Evolutionary conservation across 2,329 filamentous ascomycete species (phyloP).

Genomic region (Shiraia sp.): DNA sequence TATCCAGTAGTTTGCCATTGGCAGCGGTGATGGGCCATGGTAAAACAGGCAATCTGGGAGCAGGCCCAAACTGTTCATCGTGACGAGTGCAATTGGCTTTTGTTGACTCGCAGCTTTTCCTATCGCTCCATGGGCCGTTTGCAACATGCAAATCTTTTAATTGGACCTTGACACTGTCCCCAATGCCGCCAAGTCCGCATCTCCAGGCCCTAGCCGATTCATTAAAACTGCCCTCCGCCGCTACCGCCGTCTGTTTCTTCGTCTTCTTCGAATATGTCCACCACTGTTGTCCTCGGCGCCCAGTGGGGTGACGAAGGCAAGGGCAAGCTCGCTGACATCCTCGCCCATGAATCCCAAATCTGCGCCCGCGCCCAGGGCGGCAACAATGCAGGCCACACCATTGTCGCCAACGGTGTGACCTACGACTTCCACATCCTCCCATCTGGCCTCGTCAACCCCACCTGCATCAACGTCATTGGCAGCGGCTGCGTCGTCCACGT

Average conservation of each 20-base stretch:
- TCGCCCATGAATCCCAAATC: slow-evolving; percentile 56
- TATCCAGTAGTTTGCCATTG: too few species aligned
- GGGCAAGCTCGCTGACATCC: slow-evolving; percentile 64
- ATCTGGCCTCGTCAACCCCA: slow-evolving; percentile 72
- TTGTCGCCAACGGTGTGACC: slow-evolving; percentile 52
- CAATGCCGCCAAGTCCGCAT: slow-evolving; percentile 18
- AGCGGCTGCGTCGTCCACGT: slow-evolving; percentile 69
- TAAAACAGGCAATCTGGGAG: too few species aligned
- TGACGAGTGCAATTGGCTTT: slow-evolving; percentile 5
- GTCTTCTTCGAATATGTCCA: slow-evolving; percentile 45
- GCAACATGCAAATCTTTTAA: slow-evolving; percentile 29
- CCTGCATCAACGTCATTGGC: slow-evolving; percentile 72
- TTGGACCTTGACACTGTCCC: slow-evolving; percentile 15
- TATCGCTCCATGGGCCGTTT: slow-evolving; percentile 3
- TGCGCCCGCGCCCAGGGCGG: slow-evolving; percentile 64
- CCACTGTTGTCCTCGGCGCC: slow-evolving; percentile 62
- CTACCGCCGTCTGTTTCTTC: slow-evolving; percentile 11
- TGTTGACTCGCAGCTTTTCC: slow-evolving; percentile 1
- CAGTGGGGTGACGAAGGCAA: slow-evolving; percentile 66
- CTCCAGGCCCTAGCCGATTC: not conserved
- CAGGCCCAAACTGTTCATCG: too few species aligned
- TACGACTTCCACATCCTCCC: slow-evolving; percentile 48
- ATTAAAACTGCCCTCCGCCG: slow-evolving; percentile 21
- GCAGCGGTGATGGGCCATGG: too few species aligned
- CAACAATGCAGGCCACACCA: slow-evolving; percentile 60